Conservation (phyloP, 2,329 filamentous ascomycete species). For the Diaporthe longicolla region DNA sequence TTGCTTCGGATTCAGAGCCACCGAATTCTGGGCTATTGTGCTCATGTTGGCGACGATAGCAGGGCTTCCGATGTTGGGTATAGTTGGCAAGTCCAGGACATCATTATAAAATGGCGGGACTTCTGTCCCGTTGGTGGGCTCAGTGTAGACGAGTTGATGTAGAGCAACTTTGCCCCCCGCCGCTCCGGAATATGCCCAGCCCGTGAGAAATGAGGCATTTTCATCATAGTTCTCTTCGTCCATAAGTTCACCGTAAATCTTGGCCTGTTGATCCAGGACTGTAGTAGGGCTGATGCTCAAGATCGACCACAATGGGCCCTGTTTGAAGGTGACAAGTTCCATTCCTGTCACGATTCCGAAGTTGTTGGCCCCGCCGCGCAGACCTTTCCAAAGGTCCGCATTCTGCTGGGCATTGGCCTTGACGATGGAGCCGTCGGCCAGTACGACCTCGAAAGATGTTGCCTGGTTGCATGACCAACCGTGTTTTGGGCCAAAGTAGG, state of each 20-base stretch:
- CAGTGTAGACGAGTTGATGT: conserved; percentile 21
- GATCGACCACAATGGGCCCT: conserved; percentile 41
- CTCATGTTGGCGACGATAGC: conserved; percentile 15
- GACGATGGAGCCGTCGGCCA: conserved; percentile 17
- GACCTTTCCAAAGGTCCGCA: conserved; percentile 3
- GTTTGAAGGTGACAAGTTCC: conserved; percentile 42
- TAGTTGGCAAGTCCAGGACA: conserved; percentile 5
- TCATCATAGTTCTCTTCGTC: not conserved
- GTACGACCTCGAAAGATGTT: conserved; percentile 14
- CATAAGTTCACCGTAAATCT: conserved; percentile 3
- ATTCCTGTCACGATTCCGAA: conserved; percentile 46
- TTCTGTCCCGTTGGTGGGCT: not conserved
- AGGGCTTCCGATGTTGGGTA: conserved; percentile 21
- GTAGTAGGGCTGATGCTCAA: conserved; percentile 9
- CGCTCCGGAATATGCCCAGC: not conserved
- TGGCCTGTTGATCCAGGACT: conserved; percentile 8
- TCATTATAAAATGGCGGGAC: conserved; percentile 2
- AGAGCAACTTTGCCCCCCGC: not conserved
- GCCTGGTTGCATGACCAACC: conserved; percentile 44
- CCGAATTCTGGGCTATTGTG: conserved; percentile 23
- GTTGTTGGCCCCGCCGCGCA: conserved; percentile 44
- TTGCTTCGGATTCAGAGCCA: conserved; percentile 25
- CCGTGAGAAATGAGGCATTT: conserved; percentile 15
- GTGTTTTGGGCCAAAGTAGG: conserved; percentile 34
- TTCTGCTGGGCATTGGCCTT: not conserved